Conservation (phyloP, 1,139 yeast genomes). For the Debaryomycetaceae sp. region DNA sequence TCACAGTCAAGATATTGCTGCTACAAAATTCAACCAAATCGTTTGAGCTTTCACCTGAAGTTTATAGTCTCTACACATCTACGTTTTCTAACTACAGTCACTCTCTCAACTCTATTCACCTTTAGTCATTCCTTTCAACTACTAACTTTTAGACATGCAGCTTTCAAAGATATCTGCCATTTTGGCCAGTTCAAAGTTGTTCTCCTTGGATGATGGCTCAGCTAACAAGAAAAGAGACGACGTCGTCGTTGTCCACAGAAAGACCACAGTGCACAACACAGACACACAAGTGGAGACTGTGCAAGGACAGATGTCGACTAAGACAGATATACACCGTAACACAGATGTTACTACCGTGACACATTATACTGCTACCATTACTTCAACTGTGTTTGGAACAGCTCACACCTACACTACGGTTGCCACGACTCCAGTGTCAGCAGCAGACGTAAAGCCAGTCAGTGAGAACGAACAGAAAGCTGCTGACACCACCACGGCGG, state of each 20-base stretch:
- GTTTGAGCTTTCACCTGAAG: neutral
- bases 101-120: slow-evolving; percentile 11
- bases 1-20: neutral
- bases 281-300: slow-evolving; percentile 34
- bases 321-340: slow-evolving; percentile 26
- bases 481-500: slow-evolving; percentile 1
- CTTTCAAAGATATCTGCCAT: slow-evolving; percentile 25
- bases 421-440: slow-evolving; percentile 30
- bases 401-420: slow-evolving; percentile 39
- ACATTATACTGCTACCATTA: slow-evolving; percentile 44
- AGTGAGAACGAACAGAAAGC: slow-evolving; percentile 5
- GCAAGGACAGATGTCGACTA: slow-evolving; percentile 27
- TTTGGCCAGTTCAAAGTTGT: slow-evolving; percentile 19
- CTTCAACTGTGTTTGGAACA: slow-evolving; percentile 40
- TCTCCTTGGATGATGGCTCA: slow-evolving; percentile 23
- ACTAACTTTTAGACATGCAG: slow-evolving; percentile 25
- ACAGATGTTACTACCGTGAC: slow-evolving; percentile 39
- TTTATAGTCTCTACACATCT: neutral
- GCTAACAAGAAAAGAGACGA: slow-evolving; percentile 20
- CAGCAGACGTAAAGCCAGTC: slow-evolving; percentile 7
- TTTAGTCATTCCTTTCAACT: slow-evolving; percentile 18
- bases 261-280: slow-evolving; percentile 33
- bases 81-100: slow-evolving; percentile 14
- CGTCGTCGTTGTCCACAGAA: slow-evolving; percentile 32
- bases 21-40: neutral